Evolutionary conservation across 495 filamentous ascomycete species (phyloP), one percentile per base, ranked within the genome.

Genomic region (Daldinia loculata): DNA sequence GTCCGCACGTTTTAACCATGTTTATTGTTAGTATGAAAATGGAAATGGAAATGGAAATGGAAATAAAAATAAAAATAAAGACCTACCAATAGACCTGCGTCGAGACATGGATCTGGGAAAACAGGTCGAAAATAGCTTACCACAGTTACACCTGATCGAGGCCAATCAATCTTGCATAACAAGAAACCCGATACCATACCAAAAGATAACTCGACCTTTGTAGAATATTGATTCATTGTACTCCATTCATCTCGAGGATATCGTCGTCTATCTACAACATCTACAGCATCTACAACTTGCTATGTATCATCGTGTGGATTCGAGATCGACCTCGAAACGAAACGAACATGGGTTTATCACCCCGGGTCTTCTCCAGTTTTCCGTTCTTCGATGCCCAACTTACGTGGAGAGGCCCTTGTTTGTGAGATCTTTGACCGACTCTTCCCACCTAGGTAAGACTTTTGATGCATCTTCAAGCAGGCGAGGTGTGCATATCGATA

Each of bases 101-200:
- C 66, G 32, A 69, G 57, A 72, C 66, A 69, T 45, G 61, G 56
- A 57, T 63, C 66, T 57, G 52, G 66, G 66, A 69, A 69, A 69
- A 53, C 58, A 66, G 67, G 65, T 63, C 51, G 57, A 41, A 61
- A 56, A 61, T 52, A 66, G 26, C 19, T 55, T 29, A 41, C 38
- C 34, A 17, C n/a, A 58, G 69, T 72, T 57, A 65, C 70, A 72
- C 70, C 60, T 68, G 61, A 68, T 68, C 61, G 56, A 68, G 56
- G 27, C 70, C 70, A 72, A 72, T 72, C 64, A 68, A 72, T 72
- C 70, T 65, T 61, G 70, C 70, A 72, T 72, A 19, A 53, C 55
- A 9, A 57, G 64, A 48, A 63, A 53, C 29, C 14, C 53, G 29
- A 69, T 58, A 63, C 9, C 8, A 14, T 15, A 50, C 38, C 26